Conservation (phyloP, 179 eudicot species). For the Carnegiea gigantea region DNA sequence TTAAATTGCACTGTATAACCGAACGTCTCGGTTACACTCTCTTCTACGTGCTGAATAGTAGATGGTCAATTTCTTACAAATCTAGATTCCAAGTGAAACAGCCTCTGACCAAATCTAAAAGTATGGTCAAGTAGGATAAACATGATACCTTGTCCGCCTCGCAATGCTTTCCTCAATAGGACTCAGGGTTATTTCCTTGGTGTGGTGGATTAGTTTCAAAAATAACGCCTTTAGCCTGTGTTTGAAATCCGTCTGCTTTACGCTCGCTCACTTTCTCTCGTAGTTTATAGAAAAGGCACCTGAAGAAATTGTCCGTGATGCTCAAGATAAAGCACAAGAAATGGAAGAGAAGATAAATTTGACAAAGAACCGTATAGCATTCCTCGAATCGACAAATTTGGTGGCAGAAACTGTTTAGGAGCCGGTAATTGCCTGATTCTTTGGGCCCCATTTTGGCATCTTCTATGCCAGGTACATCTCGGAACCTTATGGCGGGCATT, state of each 20-base stretch:
- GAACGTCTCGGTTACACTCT: too few relatives aligned
- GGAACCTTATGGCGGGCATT: background rate
- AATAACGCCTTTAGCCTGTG: background rate
- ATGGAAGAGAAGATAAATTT: constrained; percentile 79
- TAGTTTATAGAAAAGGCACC: constrained; percentile 97
- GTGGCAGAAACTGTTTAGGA: constrained; percentile 23
- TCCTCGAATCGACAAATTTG: constrained; percentile 68
- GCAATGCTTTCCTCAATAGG: background rate
- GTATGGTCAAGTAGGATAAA: background rate
- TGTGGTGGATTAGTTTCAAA: background rate
- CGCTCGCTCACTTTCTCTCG: constrained; percentile 6
- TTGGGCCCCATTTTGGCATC: background rate
- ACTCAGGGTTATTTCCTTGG: background rate
- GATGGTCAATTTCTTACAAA: background rate
- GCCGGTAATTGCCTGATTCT: background rate
- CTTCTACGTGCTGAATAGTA: too few relatives aligned
- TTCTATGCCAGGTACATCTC: background rate
- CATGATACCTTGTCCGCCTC: background rate
- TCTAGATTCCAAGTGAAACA: background rate
- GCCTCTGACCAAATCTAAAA: background rate
- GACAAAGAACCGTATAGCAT: constrained; percentile 69
- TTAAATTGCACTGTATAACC: too few relatives aligned
- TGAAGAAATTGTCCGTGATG: constrained; percentile 63
- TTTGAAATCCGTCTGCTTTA: background rate
- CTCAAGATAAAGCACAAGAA: constrained; percentile 77